Base-by-base conservation (phyloP, 768 basidiomycete genomes). In the Rhizopogon roseolus region DNA sequence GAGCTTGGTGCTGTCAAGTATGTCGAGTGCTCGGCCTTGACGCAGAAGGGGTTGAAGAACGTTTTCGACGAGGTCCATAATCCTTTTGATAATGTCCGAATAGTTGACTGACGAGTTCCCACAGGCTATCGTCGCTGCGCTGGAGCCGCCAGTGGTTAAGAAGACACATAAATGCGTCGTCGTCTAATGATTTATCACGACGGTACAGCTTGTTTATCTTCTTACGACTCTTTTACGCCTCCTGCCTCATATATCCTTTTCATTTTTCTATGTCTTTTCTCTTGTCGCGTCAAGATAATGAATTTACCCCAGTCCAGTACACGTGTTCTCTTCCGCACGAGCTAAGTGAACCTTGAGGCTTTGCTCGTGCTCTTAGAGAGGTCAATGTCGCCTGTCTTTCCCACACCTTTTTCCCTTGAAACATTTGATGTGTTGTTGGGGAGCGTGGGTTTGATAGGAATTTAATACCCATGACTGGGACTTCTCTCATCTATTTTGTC, bases 31-130 rank as follows among this genome's bases (percentile, higher is more conserved):
- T 98, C 95, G 52, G 97, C 97, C 50, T 74, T 99, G 79, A 99
- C 96, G 62, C 97, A 99, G 81, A 93, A 94, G 81, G 97, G 97
- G 28, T 73, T 99, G 72, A 99, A 99, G 89, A 98, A 98, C 71
- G 97, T 99, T 57, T 99, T 99, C 69, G 97, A 99, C 70, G 97
- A 99, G 88, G 94, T 92, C 70, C 68, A 88, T 77, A 8, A 53
- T 19, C 19, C 4, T 44, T 50, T 50, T 41, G 42, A 29, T 27
- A 49, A 48, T 48, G 49, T 41, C 22, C 6, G 38, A 29, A 13
- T 54, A 43, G 6, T 9, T 57, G 28, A 42, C 16, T 46, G 19
- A 54, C 62, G 56, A 50, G 22, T 46, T 27, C 56, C 29, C 55
- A 39, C 68, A 94, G 94, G 97, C 97, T 51, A 98, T 99, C 65